Evolutionary conservation across 805 yeast species (phyloP), one percentile per base, ranked within the genome.

Genomic region (Blastobotrys mokoenaii): DNA sequence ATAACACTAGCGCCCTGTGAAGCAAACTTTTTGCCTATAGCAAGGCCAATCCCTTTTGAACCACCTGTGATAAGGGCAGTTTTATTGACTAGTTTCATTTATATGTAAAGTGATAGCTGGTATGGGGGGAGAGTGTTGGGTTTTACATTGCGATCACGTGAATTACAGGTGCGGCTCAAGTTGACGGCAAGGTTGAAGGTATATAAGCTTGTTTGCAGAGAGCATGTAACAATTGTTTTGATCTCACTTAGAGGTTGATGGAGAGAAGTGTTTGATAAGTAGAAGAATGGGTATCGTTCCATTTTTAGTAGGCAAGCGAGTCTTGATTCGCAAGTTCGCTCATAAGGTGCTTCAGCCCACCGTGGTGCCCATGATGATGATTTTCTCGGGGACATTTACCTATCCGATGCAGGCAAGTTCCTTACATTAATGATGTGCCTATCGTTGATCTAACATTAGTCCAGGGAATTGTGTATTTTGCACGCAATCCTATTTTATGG

Each of bases 11-110:
- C 72, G 1, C 89, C 89, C 25, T 65, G 52, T 0, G 50, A 40
- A 0, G 85, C 74, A 22, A 83, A 64, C 27, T 54, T 58, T 30
- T 57, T 51, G 0, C 87, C 81, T 14, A 84, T 72, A 0, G 71
- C 70, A 2, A 68, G 62, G 0, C 93, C 93, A 11, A 83, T 65
- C 0, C 93, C 90, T 38, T 72, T 64, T 0, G 88, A 78, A 0
- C 82, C 88, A 1, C 93, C 93, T 0, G 87, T 81, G 1, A 82
- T 33, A 16, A 56, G 46, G 12, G 52, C 49, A 22, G 44, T 44
- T 37, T 48, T 55, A 18, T 51, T 49, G 35, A 14, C 30, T 17
- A 53, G 38, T 4, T 9, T 15, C 38, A 34, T 34, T n/a, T 14
- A n/a, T n/a, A n/a, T n/a, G n/a, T n/a, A n/a, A n/a, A n/a, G n/a